Conservation (phyloP, 2,329 filamentous ascomycete species). For the Cytospora chrysosperma region DNA sequence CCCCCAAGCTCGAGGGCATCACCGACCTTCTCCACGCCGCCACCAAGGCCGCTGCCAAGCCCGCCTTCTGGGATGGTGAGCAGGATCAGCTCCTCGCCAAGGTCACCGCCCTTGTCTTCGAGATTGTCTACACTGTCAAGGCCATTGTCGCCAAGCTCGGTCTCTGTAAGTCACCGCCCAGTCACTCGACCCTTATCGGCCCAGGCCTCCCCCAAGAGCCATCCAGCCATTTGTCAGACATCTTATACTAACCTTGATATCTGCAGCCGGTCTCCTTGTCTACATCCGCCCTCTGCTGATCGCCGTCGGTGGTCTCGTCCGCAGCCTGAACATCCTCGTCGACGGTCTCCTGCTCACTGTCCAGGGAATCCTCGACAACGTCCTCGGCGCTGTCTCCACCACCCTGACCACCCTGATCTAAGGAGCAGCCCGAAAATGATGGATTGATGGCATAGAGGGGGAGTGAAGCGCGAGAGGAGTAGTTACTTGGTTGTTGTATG, state of each 20-base stretch:
- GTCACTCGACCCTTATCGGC: no score
- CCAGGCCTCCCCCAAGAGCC: no score
- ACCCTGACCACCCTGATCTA: conserved; percentile 26
- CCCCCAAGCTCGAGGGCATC: conserved; percentile 30
- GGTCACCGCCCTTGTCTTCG: conserved; percentile 29
- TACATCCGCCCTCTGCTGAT: conserved; percentile 29
- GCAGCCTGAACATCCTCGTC: conserved; percentile 29
- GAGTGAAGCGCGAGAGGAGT: conserved; percentile 9
- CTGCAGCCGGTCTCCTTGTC: conserved; percentile 24
- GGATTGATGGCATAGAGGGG: neutral
- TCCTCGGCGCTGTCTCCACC: conserved; percentile 27
- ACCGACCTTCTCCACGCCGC: conserved; percentile 28
- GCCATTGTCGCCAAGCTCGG: conserved; percentile 31
- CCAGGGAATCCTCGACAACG: conserved; percentile 26
- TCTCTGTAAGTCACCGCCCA: conserved; percentile 26
- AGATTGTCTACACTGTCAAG: conserved; percentile 31
- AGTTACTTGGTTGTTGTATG: conserved; percentile 9
- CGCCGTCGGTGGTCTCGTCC: conserved; percentile 29
- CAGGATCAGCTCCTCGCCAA: conserved; percentile 27
- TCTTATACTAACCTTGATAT: conserved; percentile 1
- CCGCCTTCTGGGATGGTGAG: conserved; percentile 19
- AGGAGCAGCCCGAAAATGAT: neutral
- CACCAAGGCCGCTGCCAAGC: conserved; percentile 28
- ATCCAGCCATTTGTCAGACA: no score
- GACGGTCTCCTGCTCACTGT: conserved; percentile 28